phyloP scores from a whole-genome alignment of 1,284 basidiomycete genomes.

The Tilletia setariae region DNA sequence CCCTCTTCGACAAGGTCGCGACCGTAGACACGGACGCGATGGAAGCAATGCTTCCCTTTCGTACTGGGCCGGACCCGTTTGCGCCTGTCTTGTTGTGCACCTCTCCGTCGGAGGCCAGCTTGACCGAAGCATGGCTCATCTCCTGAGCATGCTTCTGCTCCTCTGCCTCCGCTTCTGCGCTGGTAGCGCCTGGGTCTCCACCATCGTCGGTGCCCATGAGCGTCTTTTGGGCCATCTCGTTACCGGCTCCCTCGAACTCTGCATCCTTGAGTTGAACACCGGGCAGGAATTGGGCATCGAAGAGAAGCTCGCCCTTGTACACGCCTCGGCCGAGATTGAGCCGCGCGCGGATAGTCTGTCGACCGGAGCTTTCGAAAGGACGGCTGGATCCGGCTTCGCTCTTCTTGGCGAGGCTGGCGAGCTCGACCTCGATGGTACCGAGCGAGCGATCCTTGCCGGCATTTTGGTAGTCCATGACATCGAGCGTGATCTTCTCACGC shows the following conservation, averaged over 20 bases:
- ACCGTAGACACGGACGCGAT: conserved; percentile 32
- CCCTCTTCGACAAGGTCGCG: conserved; percentile 25
- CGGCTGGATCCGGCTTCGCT: conserved; percentile 55
- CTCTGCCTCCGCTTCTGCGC: neutral
- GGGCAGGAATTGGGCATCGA: conserved; percentile 82
- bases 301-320: conserved; percentile 77
- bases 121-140: conserved; percentile 6
- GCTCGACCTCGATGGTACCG: conserved; percentile 74
- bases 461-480: conserved; percentile 74
- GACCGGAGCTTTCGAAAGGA: conserved; percentile 72
- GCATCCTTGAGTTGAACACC: conserved; percentile 72
- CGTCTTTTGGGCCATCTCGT: conserved; percentile 64
- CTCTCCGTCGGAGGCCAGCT: neutral
- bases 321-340: conserved; percentile 64
- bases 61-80: conserved; percentile 25
- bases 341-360: conserved; percentile 64
- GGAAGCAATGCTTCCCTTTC: conserved; percentile 32
- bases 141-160: conserved; percentile 10
- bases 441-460: conserved; percentile 72
- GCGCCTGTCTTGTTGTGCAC: conserved; percentile 4
- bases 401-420: conserved; percentile 65
- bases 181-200: conserved; percentile 19
- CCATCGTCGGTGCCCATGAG: conserved; percentile 28
- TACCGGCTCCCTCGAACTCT: conserved; percentile 64
- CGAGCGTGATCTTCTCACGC: conserved; percentile 66